These are phyloP conservation scores for Clavispora phyllophila DNA, from an alignment of 805 yeast species.

Conservation along the genomic window DNA sequence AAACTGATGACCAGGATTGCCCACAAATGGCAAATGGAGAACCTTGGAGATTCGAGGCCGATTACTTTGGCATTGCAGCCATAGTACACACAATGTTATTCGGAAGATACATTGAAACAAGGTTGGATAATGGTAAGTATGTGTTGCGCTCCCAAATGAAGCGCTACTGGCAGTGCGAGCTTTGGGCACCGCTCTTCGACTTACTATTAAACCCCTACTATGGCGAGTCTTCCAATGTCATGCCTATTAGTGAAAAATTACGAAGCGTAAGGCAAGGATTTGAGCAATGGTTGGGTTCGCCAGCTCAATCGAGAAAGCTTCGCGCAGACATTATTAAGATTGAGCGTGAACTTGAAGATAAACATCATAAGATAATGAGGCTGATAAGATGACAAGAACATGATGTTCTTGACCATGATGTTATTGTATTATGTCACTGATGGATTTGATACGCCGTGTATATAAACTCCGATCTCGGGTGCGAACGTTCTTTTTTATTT, in stretches of 20 bases:
- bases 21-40: conserved; percentile 55
- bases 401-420: too few relatives aligned
- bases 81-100: conserved; percentile 68
- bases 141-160: conserved; percentile 40
- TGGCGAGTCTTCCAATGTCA: background rate
- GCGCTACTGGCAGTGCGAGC: conserved; percentile 67
- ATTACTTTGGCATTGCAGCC: conserved; percentile 77
- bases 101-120: conserved; percentile 55
- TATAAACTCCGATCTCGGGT: background rate
- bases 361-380: background rate
- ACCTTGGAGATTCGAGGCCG: conserved; percentile 77
- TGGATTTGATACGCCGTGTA: conserved; percentile 1
- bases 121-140: background rate
- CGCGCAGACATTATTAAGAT: background rate
- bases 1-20: conserved; percentile 65
- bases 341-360: background rate
- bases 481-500: background rate
- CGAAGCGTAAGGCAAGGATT: background rate
- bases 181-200: conserved; percentile 69
- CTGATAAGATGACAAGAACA: background rate
- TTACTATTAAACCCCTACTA: conserved; percentile 54
- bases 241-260: background rate
- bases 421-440: background rate
- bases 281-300: background rate
- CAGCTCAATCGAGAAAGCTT: background rate